These are phyloP conservation scores for Chytriomyces sp. DNA, from an alignment of 192 early-diverging fungal species.

Conservation along the genomic window DNA sequence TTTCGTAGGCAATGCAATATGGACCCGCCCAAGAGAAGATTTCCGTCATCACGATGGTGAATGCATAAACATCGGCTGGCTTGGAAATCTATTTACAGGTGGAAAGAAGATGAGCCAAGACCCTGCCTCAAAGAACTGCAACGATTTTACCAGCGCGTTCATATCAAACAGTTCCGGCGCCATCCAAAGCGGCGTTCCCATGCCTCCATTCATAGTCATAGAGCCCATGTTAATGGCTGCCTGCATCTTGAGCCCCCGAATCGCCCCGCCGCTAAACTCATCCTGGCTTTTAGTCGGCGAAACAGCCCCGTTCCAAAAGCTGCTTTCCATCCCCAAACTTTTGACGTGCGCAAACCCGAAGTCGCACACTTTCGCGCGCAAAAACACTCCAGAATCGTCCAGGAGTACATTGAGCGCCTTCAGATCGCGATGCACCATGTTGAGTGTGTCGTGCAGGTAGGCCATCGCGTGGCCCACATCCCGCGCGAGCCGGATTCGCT, in stretches of 20 bases:
- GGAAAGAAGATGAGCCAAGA: neutral
- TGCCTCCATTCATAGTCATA: conserved; percentile 29
- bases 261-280: conserved; percentile 26
- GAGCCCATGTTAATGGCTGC: conserved; percentile 28
- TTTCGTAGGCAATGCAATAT: conserved; percentile 25
- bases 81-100: conserved; percentile 20
- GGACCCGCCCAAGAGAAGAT: conserved; percentile 31
- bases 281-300: neutral
- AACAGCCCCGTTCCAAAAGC: conserved; percentile 21
- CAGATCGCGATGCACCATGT: conserved; percentile 31
- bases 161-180: conserved; percentile 30
- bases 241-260: conserved; percentile 28
- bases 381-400: conserved; percentile 25
- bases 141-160: conserved; percentile 21
- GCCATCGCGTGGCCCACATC: conserved; percentile 28
- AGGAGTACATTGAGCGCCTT: conserved; percentile 25
- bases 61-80: conserved; percentile 27
- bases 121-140: neutral
- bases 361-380: conserved; percentile 28
- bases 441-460: conserved; percentile 27
- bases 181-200: conserved; percentile 31
- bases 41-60: conserved; percentile 30
- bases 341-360: conserved; percentile 31
- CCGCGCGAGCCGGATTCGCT: conserved; percentile 18
- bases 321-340: conserved; percentile 26